Evolutionary conservation across 495 filamentous ascomycete genomes (phyloP), one percentile per base, ranked within the genome.

Genomic region (Annulohypoxylon stygium): DNA sequence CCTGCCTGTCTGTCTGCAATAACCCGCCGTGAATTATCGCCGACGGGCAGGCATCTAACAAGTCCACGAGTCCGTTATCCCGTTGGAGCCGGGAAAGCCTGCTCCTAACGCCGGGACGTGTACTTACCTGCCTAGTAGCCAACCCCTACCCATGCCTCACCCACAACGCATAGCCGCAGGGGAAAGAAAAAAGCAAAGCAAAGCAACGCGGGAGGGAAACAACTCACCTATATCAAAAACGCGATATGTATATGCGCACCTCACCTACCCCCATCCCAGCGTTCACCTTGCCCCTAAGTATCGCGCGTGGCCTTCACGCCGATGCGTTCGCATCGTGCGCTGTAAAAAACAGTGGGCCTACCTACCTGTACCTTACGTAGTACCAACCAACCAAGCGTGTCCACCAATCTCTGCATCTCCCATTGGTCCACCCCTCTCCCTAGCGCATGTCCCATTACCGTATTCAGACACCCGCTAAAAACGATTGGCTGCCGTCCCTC

Each of bases 391-490:
- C 20, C 20, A 23, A 23, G 20, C 20, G 20, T 23, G 20, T 23
- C 20, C 20, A 23, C 20, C 20, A 23, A 23, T 23, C 20, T 23
- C 20, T 23, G 20, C 20, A 30, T 0, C 30, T 30, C 30, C 30
- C 5, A 30, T 30, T 30, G 30, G 30, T 2, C 30, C 30, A 30
- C 30, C 30, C 30, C 30, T 30, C 30, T 30, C 0, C 30, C 68
- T 73, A 60, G 65, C 70, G 65, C 59, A 36, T 8, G 14, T 41
- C 30, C n/a, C 23, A 50, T 73, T 73, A 66, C 74, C 69, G 64
- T 41, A 68, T 69, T 23, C 51, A 50, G 75, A 23, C 73, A 73
- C 70, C 67, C 67, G 57, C 55, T 30, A 53, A 33, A 12, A 65
- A 50, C 61, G 54, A 61, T 61, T 53, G 23, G 60, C 25, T n/a